phyloP scores from a whole-genome alignment of 1,284 basidiomycete genomes.

The Fomes fomentarius region DNA sequence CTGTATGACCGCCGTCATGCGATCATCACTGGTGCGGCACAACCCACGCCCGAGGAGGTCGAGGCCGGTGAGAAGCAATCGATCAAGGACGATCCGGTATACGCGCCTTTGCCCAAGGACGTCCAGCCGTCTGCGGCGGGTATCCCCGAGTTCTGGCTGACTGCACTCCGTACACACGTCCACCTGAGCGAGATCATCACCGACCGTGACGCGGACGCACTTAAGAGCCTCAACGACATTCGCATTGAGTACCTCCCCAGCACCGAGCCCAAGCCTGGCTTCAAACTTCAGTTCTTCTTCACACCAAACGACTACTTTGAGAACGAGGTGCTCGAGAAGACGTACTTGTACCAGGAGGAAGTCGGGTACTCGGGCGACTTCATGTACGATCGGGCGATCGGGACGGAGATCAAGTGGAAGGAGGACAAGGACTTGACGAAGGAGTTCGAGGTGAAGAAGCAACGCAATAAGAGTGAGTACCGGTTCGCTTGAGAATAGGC shows the following conservation, averaged over 20 bases:
- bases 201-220: constrained; percentile 85
- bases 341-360: constrained; percentile 93
- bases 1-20: constrained; percentile 86
- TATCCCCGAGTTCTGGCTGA: constrained; percentile 98
- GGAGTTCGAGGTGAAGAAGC: constrained; percentile 99
- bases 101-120: constrained; percentile 59
- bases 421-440: constrained; percentile 98
- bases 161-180: constrained; percentile 91
- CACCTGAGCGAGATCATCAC: constrained; percentile 91
- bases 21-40: constrained; percentile 80
- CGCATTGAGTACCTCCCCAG: constrained; percentile 65
- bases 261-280: constrained; percentile 82
- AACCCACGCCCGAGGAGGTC: constrained; percentile 85
- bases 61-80: constrained; percentile 76
- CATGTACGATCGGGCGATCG: constrained; percentile 92
- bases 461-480: constrained; percentile 92
- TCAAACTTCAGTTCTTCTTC: constrained; percentile 90
- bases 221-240: constrained; percentile 72
- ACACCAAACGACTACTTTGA: constrained; percentile 87
- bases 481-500: constrained; percentile 7
- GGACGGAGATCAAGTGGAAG: constrained; percentile 94
- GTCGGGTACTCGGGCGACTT: constrained; percentile 95
- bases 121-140: constrained; percentile 47
- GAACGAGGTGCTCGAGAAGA: constrained; percentile 87
- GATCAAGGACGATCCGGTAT: constrained; percentile 69